A percentile compares a stretch with the other conserved stretches of the same genome.
phyloP scores from a whole-genome alignment of 2,329 filamentous ascomycete species.

The Fusarium xyrophilum region DNA sequence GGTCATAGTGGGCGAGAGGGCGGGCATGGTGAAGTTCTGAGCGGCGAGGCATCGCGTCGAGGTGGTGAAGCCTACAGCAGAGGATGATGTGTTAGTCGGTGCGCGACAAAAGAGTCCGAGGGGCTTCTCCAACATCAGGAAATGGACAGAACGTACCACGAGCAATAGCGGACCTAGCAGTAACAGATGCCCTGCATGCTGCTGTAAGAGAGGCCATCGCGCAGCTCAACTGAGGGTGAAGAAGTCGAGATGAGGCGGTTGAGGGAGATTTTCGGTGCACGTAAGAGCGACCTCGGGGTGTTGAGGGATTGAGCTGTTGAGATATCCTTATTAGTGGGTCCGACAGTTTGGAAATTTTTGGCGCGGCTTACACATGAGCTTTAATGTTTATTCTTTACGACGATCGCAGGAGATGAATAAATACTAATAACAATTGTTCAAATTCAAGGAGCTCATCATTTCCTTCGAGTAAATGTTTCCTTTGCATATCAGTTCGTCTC shows the following conservation, averaged over 20 bases:
- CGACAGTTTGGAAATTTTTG: slow-evolving; percentile 46
- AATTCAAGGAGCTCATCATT: background rate
- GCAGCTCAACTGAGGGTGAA: slow-evolving; percentile 39
- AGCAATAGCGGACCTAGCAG: slow-evolving; percentile 54
- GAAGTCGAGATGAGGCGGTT: slow-evolving; percentile 29
- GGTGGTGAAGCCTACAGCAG: slow-evolving; percentile 66
- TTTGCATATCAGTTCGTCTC: background rate
- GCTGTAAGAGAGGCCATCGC: slow-evolving; percentile 71
- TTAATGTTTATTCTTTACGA: background rate
- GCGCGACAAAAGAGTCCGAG: slow-evolving; percentile 38
- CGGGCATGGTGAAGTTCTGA: slow-evolving; percentile 90
- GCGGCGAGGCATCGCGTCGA: slow-evolving; percentile 71
- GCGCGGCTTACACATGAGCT: slow-evolving; percentile 25
- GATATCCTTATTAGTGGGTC: slow-evolving; percentile 23
- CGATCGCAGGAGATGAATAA: background rate
- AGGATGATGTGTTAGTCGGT: slow-evolving; percentile 32
- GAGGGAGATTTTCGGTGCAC: slow-evolving; percentile 28
- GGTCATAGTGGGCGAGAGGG: slow-evolving; percentile 91
- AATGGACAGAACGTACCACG: slow-evolving; percentile 61
- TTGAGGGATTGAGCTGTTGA: slow-evolving; percentile 32
- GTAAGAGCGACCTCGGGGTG: slow-evolving; percentile 35
- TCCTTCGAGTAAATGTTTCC: too few relatives aligned
- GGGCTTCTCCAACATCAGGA: slow-evolving; percentile 13
- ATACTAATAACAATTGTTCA: background rate
- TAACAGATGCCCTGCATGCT: slow-evolving; percentile 68